Base-by-base conservation (phyloP, 2,329 filamentous ascomycete genomes). In the Ceratocystis alfenasii region DNA sequence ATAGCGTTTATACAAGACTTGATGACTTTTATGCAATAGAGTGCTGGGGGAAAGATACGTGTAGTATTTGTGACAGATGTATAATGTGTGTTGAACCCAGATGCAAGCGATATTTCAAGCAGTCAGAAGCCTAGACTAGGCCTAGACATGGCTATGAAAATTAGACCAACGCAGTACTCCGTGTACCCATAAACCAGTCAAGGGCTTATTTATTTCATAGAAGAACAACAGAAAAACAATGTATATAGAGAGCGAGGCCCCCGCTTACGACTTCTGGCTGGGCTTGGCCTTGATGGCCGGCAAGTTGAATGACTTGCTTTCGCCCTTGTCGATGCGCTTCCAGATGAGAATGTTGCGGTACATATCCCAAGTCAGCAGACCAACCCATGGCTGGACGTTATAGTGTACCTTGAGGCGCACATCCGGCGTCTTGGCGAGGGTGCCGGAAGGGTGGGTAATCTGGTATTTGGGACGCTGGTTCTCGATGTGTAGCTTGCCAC, bases 351-450 rank as follows among this genome's bases (percentile, higher is more conserved):
- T 75, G 69, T 83, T 79, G 69, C 79, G 75, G 30, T 33, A 36
- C 69, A 84, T 79, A 72, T 88, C 87, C 94, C 94, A 99, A 53
- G 88, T 88, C 74, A 97, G 76, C 64, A 87, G 77, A 15, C 94
- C 94, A 10, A 99, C 90, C 90, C 93, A 97, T 41, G 94, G 94
- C 80, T 99, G 94, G 68, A 97, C 88, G 77, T 97, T 97, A 85
- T 95, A 99, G 73, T 94, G 87, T 64, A 97, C 79, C 71, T 87
- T 85, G 69, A 99, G 79, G 36, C 84, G 86, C 66, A 93, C 90
- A 74, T 94, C 86, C 63, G 82, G 78, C 62, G 85, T 80, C 72
- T 87, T 82, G 59, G 89, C 88, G 70, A 97, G 81, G 75, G 86
- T 86, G 68, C 92, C 89, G 10, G 82, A 83, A 10, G 93, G 89